Conservation (phyloP, 352 stramenopile genomes). For the Phytophthora agathidicida region DNA sequence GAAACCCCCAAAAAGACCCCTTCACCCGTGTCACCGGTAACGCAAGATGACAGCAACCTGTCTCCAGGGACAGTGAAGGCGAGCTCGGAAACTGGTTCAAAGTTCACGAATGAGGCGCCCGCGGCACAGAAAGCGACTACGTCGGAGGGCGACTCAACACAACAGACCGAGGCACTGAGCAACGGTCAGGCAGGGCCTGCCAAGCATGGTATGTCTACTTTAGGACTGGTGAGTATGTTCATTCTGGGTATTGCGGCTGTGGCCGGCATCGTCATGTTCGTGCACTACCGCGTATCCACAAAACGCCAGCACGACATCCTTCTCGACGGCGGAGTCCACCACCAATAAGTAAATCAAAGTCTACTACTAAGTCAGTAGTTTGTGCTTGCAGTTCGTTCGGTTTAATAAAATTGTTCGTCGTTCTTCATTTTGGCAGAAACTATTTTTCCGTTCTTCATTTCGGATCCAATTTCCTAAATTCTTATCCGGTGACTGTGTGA, state of each 20-base stretch:
- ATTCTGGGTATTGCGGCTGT: constrained; percentile 55
- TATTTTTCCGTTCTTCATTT: too few relatives aligned
- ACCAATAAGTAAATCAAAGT: too few relatives aligned
- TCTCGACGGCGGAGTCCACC: constrained; percentile 47
- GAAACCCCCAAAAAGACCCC: too few relatives aligned
- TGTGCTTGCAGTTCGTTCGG: constrained; percentile 8
- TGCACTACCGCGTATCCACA: constrained; percentile 67
- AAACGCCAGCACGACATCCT: constrained; percentile 67
- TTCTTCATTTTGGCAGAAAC: neutral
- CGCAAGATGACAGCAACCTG: constrained; percentile 11
- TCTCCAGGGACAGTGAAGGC: constrained; percentile 34
- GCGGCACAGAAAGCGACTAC: constrained; percentile 2
- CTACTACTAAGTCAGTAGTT: too few relatives aligned
- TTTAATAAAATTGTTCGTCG: constrained; percentile 15
- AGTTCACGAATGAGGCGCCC: constrained; percentile 28
- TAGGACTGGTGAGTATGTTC: constrained; percentile 56
- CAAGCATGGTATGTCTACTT: constrained; percentile 39
- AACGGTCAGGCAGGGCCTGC: constrained; percentile 2
- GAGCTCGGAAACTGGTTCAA: constrained; percentile 36
- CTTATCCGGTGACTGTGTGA: too few relatives aligned
- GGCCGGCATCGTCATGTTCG: constrained; percentile 54
- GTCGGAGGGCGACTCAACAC: neutral
- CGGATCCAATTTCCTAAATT: too few relatives aligned
- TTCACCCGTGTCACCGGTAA: constrained; percentile 8
- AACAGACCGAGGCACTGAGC: constrained; percentile 18